Evolutionary conservation across 345 rosid species (phyloP).

Genomic region (Melaleuca quinquenervia): DNA sequence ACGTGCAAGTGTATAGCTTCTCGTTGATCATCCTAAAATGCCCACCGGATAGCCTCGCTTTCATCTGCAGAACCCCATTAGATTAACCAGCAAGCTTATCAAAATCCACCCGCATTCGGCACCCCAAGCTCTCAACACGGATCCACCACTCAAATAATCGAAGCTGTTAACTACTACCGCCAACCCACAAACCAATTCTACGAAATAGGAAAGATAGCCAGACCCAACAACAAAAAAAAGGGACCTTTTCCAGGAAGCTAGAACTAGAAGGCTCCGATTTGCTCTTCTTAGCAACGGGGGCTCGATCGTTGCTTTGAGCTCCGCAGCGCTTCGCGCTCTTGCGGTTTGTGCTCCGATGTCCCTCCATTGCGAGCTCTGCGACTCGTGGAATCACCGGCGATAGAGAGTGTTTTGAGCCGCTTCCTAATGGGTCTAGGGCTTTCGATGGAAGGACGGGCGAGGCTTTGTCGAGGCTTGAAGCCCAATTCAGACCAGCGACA

Average conservation of each 20-base stretch:
- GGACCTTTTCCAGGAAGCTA: slow-evolving; percentile 47
- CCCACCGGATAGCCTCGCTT: slow-evolving; percentile 66
- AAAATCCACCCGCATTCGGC: not conserved
- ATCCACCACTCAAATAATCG: not conserved
- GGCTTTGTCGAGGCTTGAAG: not conserved
- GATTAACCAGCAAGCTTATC: not conserved
- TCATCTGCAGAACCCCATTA: slow-evolving; percentile 41
- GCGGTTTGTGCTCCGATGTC: slow-evolving; percentile 29
- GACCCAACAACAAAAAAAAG: not conserved
- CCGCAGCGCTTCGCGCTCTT: slow-evolving; percentile 26
- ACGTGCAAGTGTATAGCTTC: slow-evolving; percentile 95
- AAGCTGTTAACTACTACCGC: not conserved
- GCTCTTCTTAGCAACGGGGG: not conserved
- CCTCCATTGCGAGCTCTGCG: slow-evolving; percentile 5
- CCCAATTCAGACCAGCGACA: not conserved
- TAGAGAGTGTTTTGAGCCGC: not conserved
- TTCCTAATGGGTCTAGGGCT: not conserved
- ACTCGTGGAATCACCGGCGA: not conserved
- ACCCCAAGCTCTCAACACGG: not conserved
- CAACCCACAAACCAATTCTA: not conserved
- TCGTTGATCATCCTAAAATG: slow-evolving; percentile 93
- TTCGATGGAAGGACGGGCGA: not conserved
- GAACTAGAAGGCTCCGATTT: slow-evolving; percentile 11
- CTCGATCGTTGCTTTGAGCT: not conserved
- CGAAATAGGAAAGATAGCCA: not conserved